phyloP scores from a whole-genome alignment of 1,139 yeast species.

The Eremothecium gossypii region DNA sequence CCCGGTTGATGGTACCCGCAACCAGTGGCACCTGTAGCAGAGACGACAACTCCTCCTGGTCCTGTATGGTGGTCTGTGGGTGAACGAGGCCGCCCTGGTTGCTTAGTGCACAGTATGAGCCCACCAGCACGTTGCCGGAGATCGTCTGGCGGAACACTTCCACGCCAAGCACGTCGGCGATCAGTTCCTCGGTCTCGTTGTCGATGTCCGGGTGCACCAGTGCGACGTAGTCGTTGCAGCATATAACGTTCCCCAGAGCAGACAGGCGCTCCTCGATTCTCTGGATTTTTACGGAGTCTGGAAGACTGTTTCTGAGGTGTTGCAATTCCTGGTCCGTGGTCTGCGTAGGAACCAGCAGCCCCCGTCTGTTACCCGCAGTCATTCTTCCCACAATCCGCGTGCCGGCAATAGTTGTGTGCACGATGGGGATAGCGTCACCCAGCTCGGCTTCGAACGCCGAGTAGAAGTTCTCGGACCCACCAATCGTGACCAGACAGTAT shows the following conservation, averaged over 20 bases:
- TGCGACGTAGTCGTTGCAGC: conserved; percentile 98
- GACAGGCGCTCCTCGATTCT: conserved; percentile 96
- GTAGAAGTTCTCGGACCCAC: conserved; percentile 96
- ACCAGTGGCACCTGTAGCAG: conserved; percentile 94
- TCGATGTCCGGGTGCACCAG: conserved; percentile 98
- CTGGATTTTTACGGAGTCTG: conserved; percentile 93
- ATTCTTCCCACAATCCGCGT: conserved; percentile 96
- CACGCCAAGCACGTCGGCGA: conserved; percentile 97
- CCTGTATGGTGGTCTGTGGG: conserved; percentile 94
- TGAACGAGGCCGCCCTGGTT: conserved; percentile 98
- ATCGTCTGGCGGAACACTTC: conserved; percentile 99
- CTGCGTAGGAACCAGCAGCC: conserved; percentile 91
- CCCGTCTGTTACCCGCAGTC: conserved; percentile 99
- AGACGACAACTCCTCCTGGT: conserved; percentile 95
- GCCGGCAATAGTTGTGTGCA: conserved; percentile 96
- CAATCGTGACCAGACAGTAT: conserved; percentile 92
- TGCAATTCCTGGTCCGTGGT: conserved; percentile 98
- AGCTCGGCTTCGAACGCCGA: conserved; percentile 95
- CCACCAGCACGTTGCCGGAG: conserved; percentile 95
- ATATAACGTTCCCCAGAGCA: conserved; percentile 94
- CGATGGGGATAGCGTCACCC: conserved; percentile 93
- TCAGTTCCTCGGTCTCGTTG: conserved; percentile 96
- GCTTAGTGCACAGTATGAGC: conserved; percentile 88
- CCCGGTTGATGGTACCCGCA: conserved; percentile 98
- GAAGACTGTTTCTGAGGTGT: conserved; percentile 93